These are phyloP conservation scores for Cytidiella melzeri DNA, from an alignment of 768 basidiomycete species.

Conservation along the genomic window DNA sequence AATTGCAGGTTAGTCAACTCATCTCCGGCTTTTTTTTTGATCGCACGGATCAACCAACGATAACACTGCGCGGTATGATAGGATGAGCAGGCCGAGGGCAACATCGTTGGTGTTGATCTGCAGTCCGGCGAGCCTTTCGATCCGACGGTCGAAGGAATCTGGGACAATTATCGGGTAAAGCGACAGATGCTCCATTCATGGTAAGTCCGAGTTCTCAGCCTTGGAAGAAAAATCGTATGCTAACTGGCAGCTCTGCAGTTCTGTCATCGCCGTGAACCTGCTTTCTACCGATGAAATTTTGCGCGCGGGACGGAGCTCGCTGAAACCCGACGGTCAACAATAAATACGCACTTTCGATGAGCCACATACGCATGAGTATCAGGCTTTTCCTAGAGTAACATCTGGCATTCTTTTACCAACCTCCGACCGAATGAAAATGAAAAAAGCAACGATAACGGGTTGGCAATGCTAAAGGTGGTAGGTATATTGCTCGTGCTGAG, in stretches of 20 bases:
- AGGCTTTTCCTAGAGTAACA: too few relatives aligned
- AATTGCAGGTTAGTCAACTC: slow-evolving; percentile 60
- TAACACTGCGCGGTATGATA: slow-evolving; percentile 24
- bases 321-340: slow-evolving; percentile 73
- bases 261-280: slow-evolving; percentile 92
- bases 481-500: not conserved
- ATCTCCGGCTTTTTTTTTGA: slow-evolving; percentile 10
- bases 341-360: too few relatives aligned
- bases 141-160: slow-evolving; percentile 91
- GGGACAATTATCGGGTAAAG: slow-evolving; percentile 99
- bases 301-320: slow-evolving; percentile 79
- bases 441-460: too few relatives aligned
- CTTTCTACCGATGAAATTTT: slow-evolving; percentile 95
- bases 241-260: slow-evolving; percentile 36
- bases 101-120: slow-evolving; percentile 85
- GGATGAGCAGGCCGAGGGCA: slow-evolving; percentile 95
- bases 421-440: too few relatives aligned
- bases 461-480: too few relatives aligned
- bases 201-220: slow-evolving; percentile 37
- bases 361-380: too few relatives aligned
- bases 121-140: slow-evolving; percentile 95
- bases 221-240: slow-evolving; percentile 11
- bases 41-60: slow-evolving; percentile 2
- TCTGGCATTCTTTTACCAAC: too few relatives aligned
- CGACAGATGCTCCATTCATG: slow-evolving; percentile 97